These are phyloP conservation scores for Carpinus fangiana DNA, from an alignment of 306 rosid species.

Conservation along the genomic window DNA sequence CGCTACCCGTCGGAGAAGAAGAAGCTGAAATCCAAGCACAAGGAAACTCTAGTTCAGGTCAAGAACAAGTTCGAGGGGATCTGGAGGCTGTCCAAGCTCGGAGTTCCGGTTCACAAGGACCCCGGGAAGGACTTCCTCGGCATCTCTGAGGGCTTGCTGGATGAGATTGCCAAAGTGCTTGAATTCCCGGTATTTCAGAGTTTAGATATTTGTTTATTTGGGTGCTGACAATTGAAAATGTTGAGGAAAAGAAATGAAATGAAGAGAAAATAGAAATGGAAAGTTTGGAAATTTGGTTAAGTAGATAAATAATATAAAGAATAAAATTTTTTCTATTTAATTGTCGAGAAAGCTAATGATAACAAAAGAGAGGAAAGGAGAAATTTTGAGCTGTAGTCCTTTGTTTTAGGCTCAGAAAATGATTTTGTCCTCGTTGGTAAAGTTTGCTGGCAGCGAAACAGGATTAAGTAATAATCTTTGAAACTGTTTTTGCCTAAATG, in stretches of 20 bases:
- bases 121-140: slow-evolving; percentile 82
- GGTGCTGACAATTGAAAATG: slow-evolving; percentile 7
- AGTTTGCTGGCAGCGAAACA: neutral
- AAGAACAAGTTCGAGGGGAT: slow-evolving; percentile 61
- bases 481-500: neutral
- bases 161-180: slow-evolving; percentile 68
- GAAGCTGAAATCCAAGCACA: slow-evolving; percentile 62
- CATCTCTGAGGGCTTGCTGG: slow-evolving; percentile 67
- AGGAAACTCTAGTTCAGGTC: slow-evolving; percentile 37
- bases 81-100: slow-evolving; percentile 85
- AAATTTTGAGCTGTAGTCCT: no score
- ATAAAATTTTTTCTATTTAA: neutral
- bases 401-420: neutral
- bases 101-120: slow-evolving; percentile 60
- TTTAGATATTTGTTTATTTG: neutral
- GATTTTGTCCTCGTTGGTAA: neutral
- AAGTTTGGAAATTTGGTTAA: neutral
- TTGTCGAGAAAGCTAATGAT: neutral
- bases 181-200: slow-evolving; percentile 62
- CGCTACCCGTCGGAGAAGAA: slow-evolving; percentile 94
- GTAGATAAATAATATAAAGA: neutral
- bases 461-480: neutral
- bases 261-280: neutral
- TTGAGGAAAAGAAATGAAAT: neutral
- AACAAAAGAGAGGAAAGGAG: neutral